Evolutionary conservation across 768 basidiomycete species (phyloP).

Genomic region (Naganishia friedmannii): DNA sequence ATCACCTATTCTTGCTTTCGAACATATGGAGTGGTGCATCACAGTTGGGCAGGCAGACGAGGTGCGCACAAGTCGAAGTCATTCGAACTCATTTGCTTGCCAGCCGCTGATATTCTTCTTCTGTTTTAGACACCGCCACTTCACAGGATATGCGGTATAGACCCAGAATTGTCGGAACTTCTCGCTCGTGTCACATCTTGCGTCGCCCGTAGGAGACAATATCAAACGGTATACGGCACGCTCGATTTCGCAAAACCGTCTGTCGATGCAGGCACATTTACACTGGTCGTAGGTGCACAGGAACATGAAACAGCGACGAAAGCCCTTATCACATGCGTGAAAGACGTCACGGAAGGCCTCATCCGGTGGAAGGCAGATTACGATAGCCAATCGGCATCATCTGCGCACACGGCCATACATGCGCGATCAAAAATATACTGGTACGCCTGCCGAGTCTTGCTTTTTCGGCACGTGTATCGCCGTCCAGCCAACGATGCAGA

Average conservation of each 20-base stretch:
- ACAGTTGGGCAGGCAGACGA: background rate
- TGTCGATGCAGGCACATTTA: background rate
- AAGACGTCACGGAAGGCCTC: slow-evolving; percentile 1
- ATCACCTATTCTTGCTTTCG: slow-evolving; percentile 2
- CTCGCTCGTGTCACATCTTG: background rate
- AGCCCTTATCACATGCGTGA: background rate
- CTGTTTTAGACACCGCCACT: background rate
- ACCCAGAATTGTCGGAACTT: background rate
- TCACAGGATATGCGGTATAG: slow-evolving; percentile 9
- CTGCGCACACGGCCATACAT: too few relatives aligned
- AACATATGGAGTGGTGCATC: background rate
- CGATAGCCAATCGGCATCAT: too few relatives aligned
- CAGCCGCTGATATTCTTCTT: background rate
- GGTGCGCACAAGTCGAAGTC: background rate
- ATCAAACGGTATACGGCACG: slow-evolving; percentile 7
- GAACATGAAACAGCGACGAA: slow-evolving; percentile 4
- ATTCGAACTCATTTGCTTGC: too few relatives aligned
- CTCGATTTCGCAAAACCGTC: background rate
- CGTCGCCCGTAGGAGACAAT: slow-evolving; percentile 9
- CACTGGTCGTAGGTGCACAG: background rate
- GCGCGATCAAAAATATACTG: background rate
- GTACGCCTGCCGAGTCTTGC: background rate
- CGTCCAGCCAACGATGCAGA: background rate
- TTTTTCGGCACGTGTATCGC: slow-evolving; percentile 9
- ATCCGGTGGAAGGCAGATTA: background rate